Evolutionary conservation across 2,329 filamentous ascomycete genomes (phyloP).

Genomic region (Fusarium lyarnte): DNA sequence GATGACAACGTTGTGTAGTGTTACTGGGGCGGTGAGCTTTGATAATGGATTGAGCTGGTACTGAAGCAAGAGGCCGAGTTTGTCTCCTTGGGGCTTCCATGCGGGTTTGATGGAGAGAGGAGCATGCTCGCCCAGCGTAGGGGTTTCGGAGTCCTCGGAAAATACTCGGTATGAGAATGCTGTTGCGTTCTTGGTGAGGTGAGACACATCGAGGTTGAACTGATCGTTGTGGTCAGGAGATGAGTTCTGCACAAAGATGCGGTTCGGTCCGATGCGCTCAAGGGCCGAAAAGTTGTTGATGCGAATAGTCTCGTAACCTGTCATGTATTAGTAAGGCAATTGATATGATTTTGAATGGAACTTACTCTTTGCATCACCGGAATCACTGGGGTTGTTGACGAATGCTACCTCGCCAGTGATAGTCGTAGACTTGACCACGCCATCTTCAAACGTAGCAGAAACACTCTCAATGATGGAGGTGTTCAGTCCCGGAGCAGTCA

Average conservation of each 20-base stretch:
- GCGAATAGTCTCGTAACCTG: conserved; percentile 73
- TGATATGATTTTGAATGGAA: conserved; percentile 11
- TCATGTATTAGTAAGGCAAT: not conserved
- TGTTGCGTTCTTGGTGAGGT: conserved; percentile 77
- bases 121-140: conserved; percentile 63
- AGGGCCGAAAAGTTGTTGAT: conserved; percentile 89
- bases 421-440: conserved; percentile 74
- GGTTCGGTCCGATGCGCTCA: conserved; percentile 93
- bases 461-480: conserved; percentile 92
- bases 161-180: conserved; percentile 95
- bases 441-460: conserved; percentile 83
- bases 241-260: conserved; percentile 82
- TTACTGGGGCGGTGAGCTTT: conserved; percentile 54
- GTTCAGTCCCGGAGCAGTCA: conserved; percentile 82
- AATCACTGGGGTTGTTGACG: conserved; percentile 71
- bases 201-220: conserved; percentile 78
- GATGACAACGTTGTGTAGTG: conserved; percentile 77
- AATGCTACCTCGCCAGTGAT: conserved; percentile 91
- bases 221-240: conserved; percentile 75
- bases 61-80: conserved; percentile 85
- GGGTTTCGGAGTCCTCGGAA: conserved; percentile 65
- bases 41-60: conserved; percentile 84
- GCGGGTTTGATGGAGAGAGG: conserved; percentile 78
- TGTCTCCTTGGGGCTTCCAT: conserved; percentile 86
- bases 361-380: conserved; percentile 60